phyloP scores from a whole-genome alignment of 306 rosid genomes.

The Acacia confusa region DNA sequence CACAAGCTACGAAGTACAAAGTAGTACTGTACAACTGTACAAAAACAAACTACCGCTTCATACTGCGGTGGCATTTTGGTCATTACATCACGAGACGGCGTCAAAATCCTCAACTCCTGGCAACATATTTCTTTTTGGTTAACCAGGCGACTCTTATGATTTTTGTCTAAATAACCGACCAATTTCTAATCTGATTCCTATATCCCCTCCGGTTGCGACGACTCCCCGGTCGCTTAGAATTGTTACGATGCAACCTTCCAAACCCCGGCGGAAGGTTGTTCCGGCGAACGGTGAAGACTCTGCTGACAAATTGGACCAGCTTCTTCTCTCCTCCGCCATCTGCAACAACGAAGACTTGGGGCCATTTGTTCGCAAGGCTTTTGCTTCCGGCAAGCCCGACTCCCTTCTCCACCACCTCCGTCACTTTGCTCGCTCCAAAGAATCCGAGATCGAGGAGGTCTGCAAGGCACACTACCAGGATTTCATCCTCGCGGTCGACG shows the following conservation, averaged over 20 bases:
- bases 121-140: not conserved
- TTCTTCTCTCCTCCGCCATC: conserved; percentile 83
- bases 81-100: not conserved
- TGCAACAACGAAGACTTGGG: conserved; percentile 96
- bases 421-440: conserved; percentile 85
- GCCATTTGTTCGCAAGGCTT: conserved; percentile 84
- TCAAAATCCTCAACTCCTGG: not conserved
- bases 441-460: conserved; percentile 96
- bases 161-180: conserved; percentile 40
- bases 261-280: conserved; percentile 72
- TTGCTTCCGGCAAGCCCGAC: conserved; percentile 86
- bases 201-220: conserved; percentile 45
- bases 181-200: conserved; percentile 32
- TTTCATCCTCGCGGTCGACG: conserved; percentile 96
- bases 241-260: conserved; percentile 56
- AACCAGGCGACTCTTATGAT: not conserved
- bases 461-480: conserved; percentile 99
- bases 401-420: conserved; percentile 89
- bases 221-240: conserved; percentile 1
- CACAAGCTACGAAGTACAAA: not conserved
- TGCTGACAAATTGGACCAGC: conserved; percentile 80
- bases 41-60: not conserved
- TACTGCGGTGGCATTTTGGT: conserved; percentile 8
- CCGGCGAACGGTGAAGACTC: conserved; percentile 75
- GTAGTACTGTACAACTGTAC: no score